phyloP scores from a whole-genome alignment of 768 basidiomycete species.

The Dictyophora rubrovolvata region DNA sequence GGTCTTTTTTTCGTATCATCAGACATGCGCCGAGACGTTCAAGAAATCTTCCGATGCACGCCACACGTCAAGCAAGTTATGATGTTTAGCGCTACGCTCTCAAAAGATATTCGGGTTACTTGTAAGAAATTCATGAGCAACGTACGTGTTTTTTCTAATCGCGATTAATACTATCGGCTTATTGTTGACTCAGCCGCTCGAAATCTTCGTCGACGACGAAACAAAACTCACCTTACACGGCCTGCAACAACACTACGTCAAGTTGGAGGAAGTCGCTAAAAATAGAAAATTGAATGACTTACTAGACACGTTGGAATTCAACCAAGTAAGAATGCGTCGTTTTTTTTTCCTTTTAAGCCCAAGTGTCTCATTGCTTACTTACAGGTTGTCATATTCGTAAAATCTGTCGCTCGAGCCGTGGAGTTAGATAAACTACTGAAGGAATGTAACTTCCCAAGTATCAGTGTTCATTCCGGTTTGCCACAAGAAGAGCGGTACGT shows the following conservation, averaged over 20 bases:
- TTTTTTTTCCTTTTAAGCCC: background rate
- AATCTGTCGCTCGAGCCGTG: conserved; percentile 93
- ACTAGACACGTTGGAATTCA: conserved; percentile 94
- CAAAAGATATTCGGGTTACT: conserved; percentile 92
- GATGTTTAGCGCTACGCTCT: conserved; percentile 99
- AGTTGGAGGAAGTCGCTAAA: conserved; percentile 89
- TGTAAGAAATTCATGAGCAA: conserved; percentile 99
- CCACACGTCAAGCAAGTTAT: conserved; percentile 99
- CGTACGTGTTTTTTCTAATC: conserved; percentile 38
- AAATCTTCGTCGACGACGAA: conserved; percentile 99
- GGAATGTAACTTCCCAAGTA: conserved; percentile 97
- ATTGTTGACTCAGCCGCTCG: conserved; percentile 62
- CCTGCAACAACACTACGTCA: conserved; percentile 96
- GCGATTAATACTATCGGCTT: background rate
- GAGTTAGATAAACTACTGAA: conserved; percentile 93
- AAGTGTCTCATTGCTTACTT: background rate
- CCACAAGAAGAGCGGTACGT: conserved; percentile 92
- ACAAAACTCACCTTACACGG: conserved; percentile 97
- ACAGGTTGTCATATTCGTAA: conserved; percentile 98
- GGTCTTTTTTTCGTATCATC: conserved; percentile 44
- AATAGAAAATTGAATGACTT: conserved; percentile 96
- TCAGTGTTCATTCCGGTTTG: conserved; percentile 91
- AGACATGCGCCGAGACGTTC: conserved; percentile 99
- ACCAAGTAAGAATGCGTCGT: conserved; percentile 57
- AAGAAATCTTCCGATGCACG: conserved; percentile 98